Evolutionary conservation across 2,329 filamentous ascomycete genomes (phyloP).

Genomic region (Alternaria atra): DNA sequence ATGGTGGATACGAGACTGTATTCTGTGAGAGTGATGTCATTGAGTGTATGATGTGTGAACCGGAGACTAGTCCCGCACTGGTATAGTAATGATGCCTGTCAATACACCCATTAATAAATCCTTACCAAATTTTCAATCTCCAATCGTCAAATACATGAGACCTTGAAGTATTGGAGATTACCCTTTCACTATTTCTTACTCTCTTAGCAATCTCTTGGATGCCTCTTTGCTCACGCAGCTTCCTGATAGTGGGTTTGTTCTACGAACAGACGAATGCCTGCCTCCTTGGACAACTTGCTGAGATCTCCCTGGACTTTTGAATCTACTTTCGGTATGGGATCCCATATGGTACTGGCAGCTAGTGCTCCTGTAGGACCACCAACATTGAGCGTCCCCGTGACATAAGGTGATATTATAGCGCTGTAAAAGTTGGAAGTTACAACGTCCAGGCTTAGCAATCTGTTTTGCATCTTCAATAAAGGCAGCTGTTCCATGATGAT

Average conservation of each 20-base stretch:
- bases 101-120: too few species aligned
- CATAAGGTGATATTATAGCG: background rate
- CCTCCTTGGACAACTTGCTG: background rate
- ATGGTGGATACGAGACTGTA: background rate
- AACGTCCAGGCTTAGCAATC: background rate
- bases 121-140: too few species aligned
- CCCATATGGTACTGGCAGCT: background rate
- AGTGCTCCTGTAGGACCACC: background rate
- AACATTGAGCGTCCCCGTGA: background rate
- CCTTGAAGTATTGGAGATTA: too few species aligned
- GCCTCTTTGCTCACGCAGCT: background rate
- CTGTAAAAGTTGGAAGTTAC: background rate
- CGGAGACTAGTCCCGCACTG: background rate
- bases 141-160: background rate
- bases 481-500: background rate
- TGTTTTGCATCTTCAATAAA: background rate
- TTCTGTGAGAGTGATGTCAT: slow-evolving; percentile 9
- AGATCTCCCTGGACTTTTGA: background rate
- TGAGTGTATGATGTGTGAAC: background rate
- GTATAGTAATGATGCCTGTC: background rate
- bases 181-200: rapidly evolving
- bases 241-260: background rate
- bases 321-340: background rate
- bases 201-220: rapidly evolving
- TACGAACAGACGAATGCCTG: background rate